Percentiles rank a stretch among this genome's conserved stretches.
Conservation (phyloP, 1,139 yeast genomes). For the Chernovozyma aurita region DNA sequence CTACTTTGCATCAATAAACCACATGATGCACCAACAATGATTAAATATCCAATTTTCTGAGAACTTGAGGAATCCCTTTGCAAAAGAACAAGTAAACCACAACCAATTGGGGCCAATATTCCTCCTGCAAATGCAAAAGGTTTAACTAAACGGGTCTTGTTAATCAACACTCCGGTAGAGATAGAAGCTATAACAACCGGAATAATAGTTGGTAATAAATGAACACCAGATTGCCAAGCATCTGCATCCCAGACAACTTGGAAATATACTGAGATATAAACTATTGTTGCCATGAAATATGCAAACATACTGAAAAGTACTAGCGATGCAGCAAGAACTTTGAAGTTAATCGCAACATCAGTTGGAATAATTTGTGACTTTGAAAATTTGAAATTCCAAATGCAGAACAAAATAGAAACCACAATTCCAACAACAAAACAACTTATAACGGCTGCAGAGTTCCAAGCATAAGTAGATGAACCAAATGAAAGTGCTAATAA, state of each 20-base stretch:
- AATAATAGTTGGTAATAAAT: constrained; percentile 34
- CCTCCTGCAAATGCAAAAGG: constrained; percentile 25
- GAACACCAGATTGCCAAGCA: constrained; percentile 37
- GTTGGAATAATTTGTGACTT: constrained; percentile 25
- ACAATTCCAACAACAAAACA: constrained; percentile 11
- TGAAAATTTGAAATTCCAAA: constrained; percentile 26
- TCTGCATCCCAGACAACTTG: constrained; percentile 30
- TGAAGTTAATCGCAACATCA: constrained; percentile 21
- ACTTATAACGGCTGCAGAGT: constrained; percentile 11
- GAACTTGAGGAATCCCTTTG: constrained; percentile 25
- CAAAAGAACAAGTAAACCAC: constrained; percentile 29
- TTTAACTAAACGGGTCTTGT: constrained; percentile 28
- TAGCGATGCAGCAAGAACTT: constrained; percentile 20
- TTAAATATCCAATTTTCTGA: constrained; percentile 31
- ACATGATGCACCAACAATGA: constrained; percentile 25
- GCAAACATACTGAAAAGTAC: constrained; percentile 18
- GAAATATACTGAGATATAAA: constrained; percentile 33
- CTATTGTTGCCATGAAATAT: constrained; percentile 21
- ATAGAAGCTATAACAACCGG: constrained; percentile 29
- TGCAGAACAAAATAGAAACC: constrained; percentile 12
- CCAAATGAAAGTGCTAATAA: constrained; percentile 53
- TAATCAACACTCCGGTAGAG: constrained; percentile 24
- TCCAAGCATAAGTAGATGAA: constrained; percentile 20
- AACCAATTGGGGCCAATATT: constrained; percentile 27
- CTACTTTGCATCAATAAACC: constrained; percentile 30